Conservation (phyloP, 352 stramenopile genomes). For the Labyrinthula sp. region DNA sequence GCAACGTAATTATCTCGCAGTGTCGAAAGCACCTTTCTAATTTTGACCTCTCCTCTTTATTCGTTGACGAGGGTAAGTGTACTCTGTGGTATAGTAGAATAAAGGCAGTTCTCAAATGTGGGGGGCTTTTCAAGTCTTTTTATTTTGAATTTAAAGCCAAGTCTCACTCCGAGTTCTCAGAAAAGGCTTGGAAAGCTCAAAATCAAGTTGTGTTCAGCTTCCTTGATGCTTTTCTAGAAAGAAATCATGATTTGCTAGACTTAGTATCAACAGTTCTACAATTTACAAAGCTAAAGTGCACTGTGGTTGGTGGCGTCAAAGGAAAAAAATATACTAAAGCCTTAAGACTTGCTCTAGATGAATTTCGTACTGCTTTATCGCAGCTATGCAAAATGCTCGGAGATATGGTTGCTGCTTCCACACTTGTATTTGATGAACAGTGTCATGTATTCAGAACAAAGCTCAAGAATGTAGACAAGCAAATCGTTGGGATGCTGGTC, state of each 20-base stretch:
- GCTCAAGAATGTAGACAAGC: no score
- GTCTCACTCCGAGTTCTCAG: conserved; percentile 78
- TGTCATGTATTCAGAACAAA: no score
- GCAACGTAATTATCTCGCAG: conserved; percentile 83
- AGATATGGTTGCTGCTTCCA: no score
- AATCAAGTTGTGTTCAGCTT: conserved; percentile 89
- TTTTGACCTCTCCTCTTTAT: conserved; percentile 76
- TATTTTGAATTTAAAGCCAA: conserved; percentile 94
- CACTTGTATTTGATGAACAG: no score
- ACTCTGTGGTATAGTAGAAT: conserved; percentile 73
- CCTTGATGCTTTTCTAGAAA: conserved; percentile 85
- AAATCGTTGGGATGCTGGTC: no score
- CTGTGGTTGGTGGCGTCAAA: conserved; percentile 56
- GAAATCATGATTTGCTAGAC: conserved; percentile 89
- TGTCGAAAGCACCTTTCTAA: conserved; percentile 68
- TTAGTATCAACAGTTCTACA: conserved; percentile 90
- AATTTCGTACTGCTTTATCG: no score
- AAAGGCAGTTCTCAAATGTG: conserved; percentile 66
- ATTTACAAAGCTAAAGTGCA: conserved; percentile 89
- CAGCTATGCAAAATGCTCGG: no score
- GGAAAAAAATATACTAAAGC: conserved; percentile 66
- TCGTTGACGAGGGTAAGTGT: conserved; percentile 87
- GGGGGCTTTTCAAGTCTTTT: conserved; percentile 83
- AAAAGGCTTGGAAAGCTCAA: conserved; percentile 91
- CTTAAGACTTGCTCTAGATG: no score